These are phyloP conservation scores for Calonectria hawksworthii DNA, from an alignment of 2,329 filamentous ascomycete species.

Conservation along the genomic window DNA sequence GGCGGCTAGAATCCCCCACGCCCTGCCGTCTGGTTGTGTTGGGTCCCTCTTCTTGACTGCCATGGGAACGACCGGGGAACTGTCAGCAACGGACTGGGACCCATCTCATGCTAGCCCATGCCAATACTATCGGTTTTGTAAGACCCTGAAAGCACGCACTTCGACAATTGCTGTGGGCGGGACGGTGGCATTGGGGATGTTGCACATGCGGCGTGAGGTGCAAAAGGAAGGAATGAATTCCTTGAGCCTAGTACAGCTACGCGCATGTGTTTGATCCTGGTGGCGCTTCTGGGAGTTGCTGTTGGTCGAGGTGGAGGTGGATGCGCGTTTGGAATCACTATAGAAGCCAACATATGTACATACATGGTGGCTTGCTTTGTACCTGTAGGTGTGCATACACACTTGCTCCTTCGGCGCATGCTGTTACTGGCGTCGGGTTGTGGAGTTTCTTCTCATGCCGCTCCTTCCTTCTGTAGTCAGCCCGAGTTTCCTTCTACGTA, in stretches of 20 bases:
- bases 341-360: neutral
- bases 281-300: neutral
- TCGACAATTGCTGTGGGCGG: neutral
- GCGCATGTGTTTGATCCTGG: neutral
- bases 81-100: constrained; percentile 31
- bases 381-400: neutral
- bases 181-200: neutral
- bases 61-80: constrained; percentile 35
- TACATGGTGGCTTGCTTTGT: neutral
- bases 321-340: neutral
- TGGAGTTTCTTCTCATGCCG: constrained; percentile 1
- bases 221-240: neutral
- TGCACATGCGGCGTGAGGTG: neutral
- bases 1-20: constrained; percentile 16
- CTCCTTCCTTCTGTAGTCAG: neutral
- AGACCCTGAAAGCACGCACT: constrained; percentile 4
- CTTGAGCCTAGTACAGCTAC: neutral
- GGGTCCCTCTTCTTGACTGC: constrained; percentile 19
- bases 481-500: neutral
- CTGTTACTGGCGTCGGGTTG: neutral
- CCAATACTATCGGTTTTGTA: neutral
- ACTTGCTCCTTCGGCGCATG: neutral
- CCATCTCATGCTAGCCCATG: constrained; percentile 18
- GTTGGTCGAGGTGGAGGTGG: neutral
- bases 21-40: constrained; percentile 20